phyloP scores from a whole-genome alignment of 2,329 filamentous ascomycete species.

The Seiridium unicorne region DNA sequence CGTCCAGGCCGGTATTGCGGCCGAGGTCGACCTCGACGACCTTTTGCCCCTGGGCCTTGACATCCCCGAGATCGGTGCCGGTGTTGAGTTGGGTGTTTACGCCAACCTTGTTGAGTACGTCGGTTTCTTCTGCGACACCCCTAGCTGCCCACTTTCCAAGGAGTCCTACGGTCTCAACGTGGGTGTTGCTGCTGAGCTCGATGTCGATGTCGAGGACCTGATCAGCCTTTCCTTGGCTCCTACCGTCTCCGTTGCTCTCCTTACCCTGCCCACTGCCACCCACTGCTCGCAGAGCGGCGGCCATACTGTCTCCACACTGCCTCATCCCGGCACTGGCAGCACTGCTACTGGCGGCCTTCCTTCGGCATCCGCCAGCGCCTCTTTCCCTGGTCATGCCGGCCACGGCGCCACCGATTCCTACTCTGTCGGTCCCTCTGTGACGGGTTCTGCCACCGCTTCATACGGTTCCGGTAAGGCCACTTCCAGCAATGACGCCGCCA shows the following conservation, averaged over 20 bases:
- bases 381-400: neutral
- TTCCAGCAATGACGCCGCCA: neutral
- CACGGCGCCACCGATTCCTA: neutral
- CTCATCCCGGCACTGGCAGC: neutral
- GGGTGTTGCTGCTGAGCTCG: slow-evolving; percentile 9
- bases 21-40: slow-evolving; percentile 28
- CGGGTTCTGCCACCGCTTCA: slow-evolving; percentile 1
- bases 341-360: neutral
- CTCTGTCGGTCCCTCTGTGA: neutral
- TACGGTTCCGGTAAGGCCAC: slow-evolving; percentile 7
- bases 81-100: slow-evolving; percentile 44
- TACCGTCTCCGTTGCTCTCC: slow-evolving; percentile 37
- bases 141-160: slow-evolving; percentile 33
- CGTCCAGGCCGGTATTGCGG: slow-evolving; percentile 40
- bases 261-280: slow-evolving; percentile 33
- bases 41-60: slow-evolving; percentile 24
- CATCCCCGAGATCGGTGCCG: slow-evolving; percentile 29
- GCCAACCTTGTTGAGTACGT: slow-evolving; percentile 55
- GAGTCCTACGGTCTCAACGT: slow-evolving; percentile 39
- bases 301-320: slow-evolving; percentile 4
- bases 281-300: slow-evolving; percentile 27
- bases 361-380: neutral
- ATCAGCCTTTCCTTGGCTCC: slow-evolving; percentile 37
- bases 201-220: slow-evolving; percentile 29
- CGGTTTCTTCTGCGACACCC: slow-evolving; percentile 34